A percentile compares a stretch with the other conserved stretches of the same genome.
These are phyloP conservation scores for Wallacemonas sp. DNA, from an alignment of 208 protist species.

Conservation along the genomic window DNA sequence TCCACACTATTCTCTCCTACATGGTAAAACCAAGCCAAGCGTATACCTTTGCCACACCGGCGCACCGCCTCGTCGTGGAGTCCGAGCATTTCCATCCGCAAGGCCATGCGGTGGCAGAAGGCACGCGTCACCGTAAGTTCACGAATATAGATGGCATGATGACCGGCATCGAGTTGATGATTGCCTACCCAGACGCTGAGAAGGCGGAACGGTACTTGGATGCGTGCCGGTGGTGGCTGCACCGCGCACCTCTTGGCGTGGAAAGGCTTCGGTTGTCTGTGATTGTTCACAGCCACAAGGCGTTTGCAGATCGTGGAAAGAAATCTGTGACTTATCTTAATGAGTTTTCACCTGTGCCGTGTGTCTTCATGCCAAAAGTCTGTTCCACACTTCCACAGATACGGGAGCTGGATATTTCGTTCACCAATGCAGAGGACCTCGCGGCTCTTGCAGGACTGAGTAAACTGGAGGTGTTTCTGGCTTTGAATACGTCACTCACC, in stretches of 20 bases:
- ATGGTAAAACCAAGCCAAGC: neutral
- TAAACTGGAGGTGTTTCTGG: no score
- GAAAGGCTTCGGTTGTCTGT: no score
- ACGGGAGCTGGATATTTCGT: no score
- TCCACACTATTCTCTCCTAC: neutral
- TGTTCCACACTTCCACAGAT: no score
- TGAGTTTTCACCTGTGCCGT: no score
- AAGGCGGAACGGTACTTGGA: neutral
- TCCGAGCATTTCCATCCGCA: neutral
- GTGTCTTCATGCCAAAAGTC: no score
- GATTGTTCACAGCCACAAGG: no score
- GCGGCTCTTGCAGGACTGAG: no score
- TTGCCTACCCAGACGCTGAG: neutral
- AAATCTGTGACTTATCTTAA: no score
- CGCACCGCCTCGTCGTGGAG: neutral
- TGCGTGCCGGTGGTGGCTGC: constrained; percentile 2
- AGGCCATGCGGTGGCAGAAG: neutral
- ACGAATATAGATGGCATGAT: neutral
- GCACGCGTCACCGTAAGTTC: neutral
- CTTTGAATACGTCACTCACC: no score
- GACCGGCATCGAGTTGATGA: neutral
- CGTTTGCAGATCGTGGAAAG: neutral
- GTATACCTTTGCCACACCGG: neutral
- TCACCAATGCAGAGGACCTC: no score
- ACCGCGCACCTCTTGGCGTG: neutral